A percentile compares a stretch with the other conserved stretches of the same genome.
Conservation (phyloP, 2,329 filamentous ascomycete genomes). For the Arthrinium phaeospermum region DNA sequence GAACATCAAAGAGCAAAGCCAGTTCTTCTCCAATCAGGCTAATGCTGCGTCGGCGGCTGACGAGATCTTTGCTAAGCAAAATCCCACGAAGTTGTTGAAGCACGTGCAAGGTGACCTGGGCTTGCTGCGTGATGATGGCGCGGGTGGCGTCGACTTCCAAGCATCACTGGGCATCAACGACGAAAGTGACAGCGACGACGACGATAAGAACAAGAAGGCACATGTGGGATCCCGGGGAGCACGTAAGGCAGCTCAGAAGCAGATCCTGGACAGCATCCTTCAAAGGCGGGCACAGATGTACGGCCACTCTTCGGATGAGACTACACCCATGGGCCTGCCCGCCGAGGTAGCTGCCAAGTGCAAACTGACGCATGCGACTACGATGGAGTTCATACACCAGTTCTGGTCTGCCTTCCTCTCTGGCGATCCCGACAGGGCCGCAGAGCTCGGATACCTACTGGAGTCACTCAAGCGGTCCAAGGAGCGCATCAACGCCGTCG, state of each 20-base stretch:
- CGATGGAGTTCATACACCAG: conserved; percentile 93
- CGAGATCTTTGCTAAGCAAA: conserved; percentile 69
- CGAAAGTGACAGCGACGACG: conserved; percentile 71
- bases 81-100: conserved; percentile 70
- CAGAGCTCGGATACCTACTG: conserved; percentile 80
- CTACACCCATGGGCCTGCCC: conserved; percentile 61
- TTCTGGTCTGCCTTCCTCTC: conserved; percentile 95
- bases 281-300: conserved; percentile 66
- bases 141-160: conserved; percentile 64
- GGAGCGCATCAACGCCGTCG: conserved; percentile 80
- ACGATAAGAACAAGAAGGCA: conserved; percentile 53
- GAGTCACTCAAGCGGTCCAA: conserved; percentile 81
- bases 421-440: conserved; percentile 79
- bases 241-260: conserved; percentile 66
- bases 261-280: conserved; percentile 69
- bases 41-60: conserved; percentile 52
- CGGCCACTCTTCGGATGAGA: conserved; percentile 53
- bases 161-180: conserved; percentile 72
- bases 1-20: conserved; percentile 85
- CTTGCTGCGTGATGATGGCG: conserved; percentile 52
- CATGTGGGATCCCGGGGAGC: conserved; percentile 75
- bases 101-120: conserved; percentile 68
- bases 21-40: conserved; percentile 73
- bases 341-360: conserved; percentile 63
- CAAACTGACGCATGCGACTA: conserved; percentile 83